Percentiles rank a stretch among this genome's conserved stretches.
Evolutionary conservation across 495 filamentous ascomycete species (phyloP).

Genomic region (Podospora didyma): DNA sequence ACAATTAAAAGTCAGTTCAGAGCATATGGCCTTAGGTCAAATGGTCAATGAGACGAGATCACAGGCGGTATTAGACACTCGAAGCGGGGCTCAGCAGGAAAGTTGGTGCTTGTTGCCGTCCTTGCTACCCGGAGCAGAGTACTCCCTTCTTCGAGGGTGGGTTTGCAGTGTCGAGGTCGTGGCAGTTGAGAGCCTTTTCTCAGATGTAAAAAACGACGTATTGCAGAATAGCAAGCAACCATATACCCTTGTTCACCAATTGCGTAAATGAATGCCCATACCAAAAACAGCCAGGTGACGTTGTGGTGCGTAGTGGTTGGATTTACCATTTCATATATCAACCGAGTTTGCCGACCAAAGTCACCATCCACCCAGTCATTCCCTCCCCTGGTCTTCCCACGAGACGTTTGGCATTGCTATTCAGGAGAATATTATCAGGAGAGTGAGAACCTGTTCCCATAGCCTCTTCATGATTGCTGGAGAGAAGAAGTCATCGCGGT

Average conservation of each 20-base stretch:
- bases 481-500: constrained; percentile 12
- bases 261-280: neutral
- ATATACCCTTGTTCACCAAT: neutral
- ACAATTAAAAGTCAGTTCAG: no score
- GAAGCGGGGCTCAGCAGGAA: neutral
- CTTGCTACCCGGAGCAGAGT: neutral
- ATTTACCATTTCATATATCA: neutral
- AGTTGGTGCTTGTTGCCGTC: neutral
- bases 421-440: constrained; percentile 4
- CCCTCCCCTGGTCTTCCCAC: neutral
- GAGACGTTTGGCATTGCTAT: neutral
- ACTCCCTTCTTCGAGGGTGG: neutral
- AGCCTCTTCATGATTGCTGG: constrained; percentile 1
- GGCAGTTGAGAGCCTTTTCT: constrained; percentile 13
- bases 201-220: constrained; percentile 16
- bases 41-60: no score
- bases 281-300: neutral
- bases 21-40: no score
- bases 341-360: neutral
- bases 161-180: constrained; percentile 12
- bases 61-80: neutral
- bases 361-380: neutral
- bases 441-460: neutral
- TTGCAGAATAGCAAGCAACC: neutral
- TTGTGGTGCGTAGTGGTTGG: neutral